Evolutionary conservation across 805 yeast species (phyloP).

Genomic region (Metschnikowia santaceciliae): DNA sequence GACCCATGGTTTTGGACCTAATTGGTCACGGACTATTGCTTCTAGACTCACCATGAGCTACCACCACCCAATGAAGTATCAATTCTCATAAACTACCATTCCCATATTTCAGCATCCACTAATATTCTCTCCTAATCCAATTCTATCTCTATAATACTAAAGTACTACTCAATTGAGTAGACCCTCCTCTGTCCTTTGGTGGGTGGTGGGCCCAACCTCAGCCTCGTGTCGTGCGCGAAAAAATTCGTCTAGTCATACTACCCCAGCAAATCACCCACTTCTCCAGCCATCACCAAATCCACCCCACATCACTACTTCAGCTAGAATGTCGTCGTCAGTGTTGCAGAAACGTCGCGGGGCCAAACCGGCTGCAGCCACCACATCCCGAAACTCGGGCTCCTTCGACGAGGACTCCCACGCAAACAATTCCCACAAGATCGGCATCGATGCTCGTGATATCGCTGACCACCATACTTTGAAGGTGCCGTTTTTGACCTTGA

Average conservation of each 20-base stretch:
- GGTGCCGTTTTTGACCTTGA: constrained; percentile 76
- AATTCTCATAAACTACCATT: too few relatives aligned
- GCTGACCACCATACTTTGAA: constrained; percentile 37
- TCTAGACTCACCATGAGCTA: too few relatives aligned
- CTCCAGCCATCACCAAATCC: constrained; percentile 6
- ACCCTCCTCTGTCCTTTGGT: neutral
- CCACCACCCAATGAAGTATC: too few relatives aligned
- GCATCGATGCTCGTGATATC: constrained; percentile 74
- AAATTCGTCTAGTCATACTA: neutral
- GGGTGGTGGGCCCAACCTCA: neutral
- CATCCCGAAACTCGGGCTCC: constrained; percentile 19
- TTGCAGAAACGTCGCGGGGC: constrained; percentile 74
- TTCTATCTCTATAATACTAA: too few relatives aligned
- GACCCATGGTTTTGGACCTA: too few relatives aligned
- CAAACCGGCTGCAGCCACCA: constrained; percentile 11
- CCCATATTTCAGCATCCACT: too few relatives aligned
- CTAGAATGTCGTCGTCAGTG: constrained; percentile 39
- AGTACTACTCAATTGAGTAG: too few relatives aligned
- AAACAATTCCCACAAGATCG: constrained; percentile 55
- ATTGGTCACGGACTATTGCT: too few relatives aligned
- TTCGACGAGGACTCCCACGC: constrained; percentile 20
- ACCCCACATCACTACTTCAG: neutral
- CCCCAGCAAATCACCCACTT: neutral
- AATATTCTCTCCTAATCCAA: too few relatives aligned
- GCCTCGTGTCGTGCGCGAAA: constrained; percentile 3